Evolutionary conservation across 306 rosid species (phyloP).

Genomic region (Cucurbita argyrosperma): DNA sequence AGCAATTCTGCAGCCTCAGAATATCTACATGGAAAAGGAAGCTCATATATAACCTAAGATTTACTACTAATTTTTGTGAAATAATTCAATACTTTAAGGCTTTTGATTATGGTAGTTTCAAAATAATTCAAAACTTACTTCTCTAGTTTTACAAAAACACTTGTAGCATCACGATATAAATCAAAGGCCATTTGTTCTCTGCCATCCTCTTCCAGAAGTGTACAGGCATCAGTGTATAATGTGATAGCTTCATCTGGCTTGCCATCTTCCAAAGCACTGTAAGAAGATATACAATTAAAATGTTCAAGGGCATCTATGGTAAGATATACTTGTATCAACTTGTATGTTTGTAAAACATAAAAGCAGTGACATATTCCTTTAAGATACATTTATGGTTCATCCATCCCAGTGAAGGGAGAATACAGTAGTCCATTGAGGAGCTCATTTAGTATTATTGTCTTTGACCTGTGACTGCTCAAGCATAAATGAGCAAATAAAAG

Average conservation of each 20-base stretch:
- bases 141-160: conserved; percentile 59
- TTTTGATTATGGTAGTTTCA: neutral
- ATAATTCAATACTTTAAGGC: neutral
- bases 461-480: neutral
- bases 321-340: neutral
- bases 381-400: neutral
- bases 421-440: neutral
- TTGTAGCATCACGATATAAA: conserved; percentile 66
- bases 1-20: conserved; percentile 66
- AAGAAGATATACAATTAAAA: conserved; percentile 2
- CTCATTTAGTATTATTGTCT: neutral
- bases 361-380: neutral
- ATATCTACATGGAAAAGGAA: conserved; percentile 44
- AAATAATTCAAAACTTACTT: conserved; percentile 41
- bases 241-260: conserved; percentile 76
- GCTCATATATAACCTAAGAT: neutral
- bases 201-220: conserved; percentile 80
- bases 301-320: neutral
- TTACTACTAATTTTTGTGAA: neutral
- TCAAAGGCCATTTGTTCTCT: conserved; percentile 97
- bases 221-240: conserved; percentile 70
- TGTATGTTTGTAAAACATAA: neutral
- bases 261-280: conserved; percentile 77
- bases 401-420: neutral
- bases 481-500: neutral